phyloP scores from a whole-genome alignment of 2,329 filamentous ascomycete species.

The Metarhizium humberi region DNA sequence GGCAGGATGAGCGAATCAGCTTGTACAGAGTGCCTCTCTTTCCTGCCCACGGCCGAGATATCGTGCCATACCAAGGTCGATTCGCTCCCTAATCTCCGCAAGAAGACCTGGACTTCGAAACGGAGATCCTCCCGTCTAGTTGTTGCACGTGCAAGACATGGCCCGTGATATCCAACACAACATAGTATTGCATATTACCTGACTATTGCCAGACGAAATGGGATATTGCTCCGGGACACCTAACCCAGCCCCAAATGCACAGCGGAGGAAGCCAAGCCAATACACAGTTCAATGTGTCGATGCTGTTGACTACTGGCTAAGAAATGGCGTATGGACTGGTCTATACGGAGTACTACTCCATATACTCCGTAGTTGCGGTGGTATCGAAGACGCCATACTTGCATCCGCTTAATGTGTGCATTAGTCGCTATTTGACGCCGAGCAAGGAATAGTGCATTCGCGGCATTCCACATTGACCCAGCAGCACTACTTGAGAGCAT shows the following conservation, averaged over 20 bases:
- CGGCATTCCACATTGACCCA: background rate
- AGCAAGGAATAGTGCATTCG: background rate
- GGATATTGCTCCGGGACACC: background rate
- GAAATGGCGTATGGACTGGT: background rate
- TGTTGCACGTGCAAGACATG: background rate
- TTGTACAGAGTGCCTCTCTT: background rate
- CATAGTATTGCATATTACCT: background rate
- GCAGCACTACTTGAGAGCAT: background rate
- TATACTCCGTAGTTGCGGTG: background rate
- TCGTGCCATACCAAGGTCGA: no score
- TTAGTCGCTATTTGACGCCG: background rate
- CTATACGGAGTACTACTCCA: background rate
- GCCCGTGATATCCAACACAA: background rate
- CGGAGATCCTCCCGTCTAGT: background rate
- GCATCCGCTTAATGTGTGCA: background rate
- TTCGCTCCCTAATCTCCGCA: background rate
- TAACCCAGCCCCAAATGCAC: background rate
- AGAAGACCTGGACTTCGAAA: background rate
- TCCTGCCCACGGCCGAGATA: background rate
- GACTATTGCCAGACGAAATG: background rate
- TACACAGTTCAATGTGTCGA: background rate
- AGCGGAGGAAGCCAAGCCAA: background rate
- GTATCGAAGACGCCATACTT: background rate
- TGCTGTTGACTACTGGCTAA: background rate
- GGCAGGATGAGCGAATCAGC: background rate